Conservation (phyloP, 352 stramenopile genomes). For the Globisporangium rhizosaccharum region DNA sequence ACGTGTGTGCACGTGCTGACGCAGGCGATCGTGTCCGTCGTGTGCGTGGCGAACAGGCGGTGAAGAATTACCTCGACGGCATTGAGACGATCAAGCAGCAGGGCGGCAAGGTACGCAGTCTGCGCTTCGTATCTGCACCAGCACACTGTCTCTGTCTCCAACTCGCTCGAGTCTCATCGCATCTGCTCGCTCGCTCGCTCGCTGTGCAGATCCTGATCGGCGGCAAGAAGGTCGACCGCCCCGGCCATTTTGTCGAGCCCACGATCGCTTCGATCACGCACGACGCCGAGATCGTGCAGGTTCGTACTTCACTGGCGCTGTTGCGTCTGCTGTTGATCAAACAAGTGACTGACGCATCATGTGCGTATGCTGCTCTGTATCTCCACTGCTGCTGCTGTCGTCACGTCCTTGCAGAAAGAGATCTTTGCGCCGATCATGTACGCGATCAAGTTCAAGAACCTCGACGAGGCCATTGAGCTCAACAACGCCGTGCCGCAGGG, state of each 20-base stretch:
- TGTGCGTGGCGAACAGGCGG: slow-evolving; percentile 29
- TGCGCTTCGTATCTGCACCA: background rate
- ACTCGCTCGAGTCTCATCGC: background rate
- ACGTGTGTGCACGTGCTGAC: background rate
- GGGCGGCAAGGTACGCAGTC: slow-evolving; percentile 63
- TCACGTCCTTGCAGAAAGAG: slow-evolving; percentile 46
- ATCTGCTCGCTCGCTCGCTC: slow-evolving; percentile 2
- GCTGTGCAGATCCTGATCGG: slow-evolving; percentile 69
- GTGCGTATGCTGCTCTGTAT: too few species aligned
- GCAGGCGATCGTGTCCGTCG: background rate
- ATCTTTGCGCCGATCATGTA: slow-evolving; percentile 92
- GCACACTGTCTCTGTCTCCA: background rate
- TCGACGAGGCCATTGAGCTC: slow-evolving; percentile 89
- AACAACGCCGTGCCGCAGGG: slow-evolving; percentile 92
- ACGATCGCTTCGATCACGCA: slow-evolving; percentile 84
- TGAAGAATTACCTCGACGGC: slow-evolving; percentile 82
- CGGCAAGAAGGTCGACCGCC: slow-evolving; percentile 73
- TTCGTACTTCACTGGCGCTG: background rate
- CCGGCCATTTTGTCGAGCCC: slow-evolving; percentile 90
- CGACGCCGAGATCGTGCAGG: slow-evolving; percentile 74
- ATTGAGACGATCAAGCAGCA: slow-evolving; percentile 84
- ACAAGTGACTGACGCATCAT: background rate
- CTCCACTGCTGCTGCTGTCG: background rate
- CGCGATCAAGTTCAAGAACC: slow-evolving; percentile 84
- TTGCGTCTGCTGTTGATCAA: background rate